phyloP scores from a whole-genome alignment of 164 flowering plant species.

The Magnolia changhungtana region DNA sequence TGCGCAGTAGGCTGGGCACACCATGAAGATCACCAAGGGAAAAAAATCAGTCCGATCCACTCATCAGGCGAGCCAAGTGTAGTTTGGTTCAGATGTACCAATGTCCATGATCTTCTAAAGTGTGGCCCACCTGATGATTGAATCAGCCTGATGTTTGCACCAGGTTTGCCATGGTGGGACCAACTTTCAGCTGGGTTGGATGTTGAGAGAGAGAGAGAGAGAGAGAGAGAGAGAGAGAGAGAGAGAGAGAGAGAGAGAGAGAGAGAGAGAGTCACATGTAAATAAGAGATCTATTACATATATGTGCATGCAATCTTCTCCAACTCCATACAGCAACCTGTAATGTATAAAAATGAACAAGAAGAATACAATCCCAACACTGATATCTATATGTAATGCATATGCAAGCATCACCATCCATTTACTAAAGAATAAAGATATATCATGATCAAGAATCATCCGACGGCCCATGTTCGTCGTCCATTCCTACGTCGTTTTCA shows the following conservation, averaged over 20 bases:
- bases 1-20: too few species aligned
- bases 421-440: background rate
- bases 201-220: constrained; percentile 13
- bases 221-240: constrained; percentile 13
- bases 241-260: constrained; percentile 11
- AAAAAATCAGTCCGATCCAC: too few species aligned
- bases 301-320: background rate
- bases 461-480: constrained; percentile 24
- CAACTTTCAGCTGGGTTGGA: background rate
- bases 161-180: too few species aligned
- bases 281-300: too few species aligned
- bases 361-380: background rate
- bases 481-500: constrained; percentile 14
- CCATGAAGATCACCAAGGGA: too few species aligned
- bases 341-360: background rate
- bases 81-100: too few species aligned
- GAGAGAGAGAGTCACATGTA: constrained; percentile 9
- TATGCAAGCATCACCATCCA: background rate
- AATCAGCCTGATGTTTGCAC: too few species aligned
- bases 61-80: too few species aligned
- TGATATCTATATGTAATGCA: background rate
- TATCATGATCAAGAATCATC: constrained; percentile 4
- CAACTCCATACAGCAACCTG: background rate
- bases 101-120: too few species aligned
- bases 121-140: too few species aligned